Evolutionary conservation across 768 basidiomycete genomes (phyloP), one percentile per base, ranked within the genome.

Genomic region (Antrodiella citrinella): DNA sequence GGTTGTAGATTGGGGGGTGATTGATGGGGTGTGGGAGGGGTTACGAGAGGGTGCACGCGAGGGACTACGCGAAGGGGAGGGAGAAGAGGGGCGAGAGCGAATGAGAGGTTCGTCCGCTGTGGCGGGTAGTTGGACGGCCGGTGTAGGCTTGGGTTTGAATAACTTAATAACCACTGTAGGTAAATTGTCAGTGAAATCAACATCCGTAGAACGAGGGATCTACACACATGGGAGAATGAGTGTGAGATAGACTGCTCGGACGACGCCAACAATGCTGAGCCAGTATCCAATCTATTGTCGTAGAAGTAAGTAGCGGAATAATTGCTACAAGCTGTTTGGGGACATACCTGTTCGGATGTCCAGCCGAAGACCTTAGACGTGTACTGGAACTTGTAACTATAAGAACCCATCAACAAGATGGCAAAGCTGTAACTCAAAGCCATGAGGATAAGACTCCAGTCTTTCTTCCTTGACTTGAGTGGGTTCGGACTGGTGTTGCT

Each of bases 391-490:
- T 78, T 80, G 56, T 73, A 80, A 2, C 69, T 54, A 49, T 72
- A 69, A 3, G 80, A 74, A 4, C 79, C 80, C 20, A 81, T 51
- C 4, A 75, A 59, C 12, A 76, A 66, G 10, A 69, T 51, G 2
- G 55, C 66, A 40, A 75, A 68, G 0, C 74, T 81, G 59, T 76
- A 81, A 3, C 71, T 75, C 35, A 75, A 48, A 1, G 74, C 81
- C 38, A 88, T 35, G 3, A 81, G 63, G 3, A 74, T 70, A 56
- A 92, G 58, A 56, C 73, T 85, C 84, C 85, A 90, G 54, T 90
- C 82, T 15, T 15, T 15, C 15, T 15, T 35, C 51, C 59, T 66
- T 48, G 49, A 57, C 58, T 73, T 76, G 41, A 74, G 61, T 24
- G 73, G 68, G 49, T 72, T 75, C 12, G 47, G 21, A 39, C 47